These are phyloP conservation scores for Teratosphaeria zuluensis DNA, from an alignment of 2,329 filamentous ascomycete genomes.

Conservation along the genomic window DNA sequence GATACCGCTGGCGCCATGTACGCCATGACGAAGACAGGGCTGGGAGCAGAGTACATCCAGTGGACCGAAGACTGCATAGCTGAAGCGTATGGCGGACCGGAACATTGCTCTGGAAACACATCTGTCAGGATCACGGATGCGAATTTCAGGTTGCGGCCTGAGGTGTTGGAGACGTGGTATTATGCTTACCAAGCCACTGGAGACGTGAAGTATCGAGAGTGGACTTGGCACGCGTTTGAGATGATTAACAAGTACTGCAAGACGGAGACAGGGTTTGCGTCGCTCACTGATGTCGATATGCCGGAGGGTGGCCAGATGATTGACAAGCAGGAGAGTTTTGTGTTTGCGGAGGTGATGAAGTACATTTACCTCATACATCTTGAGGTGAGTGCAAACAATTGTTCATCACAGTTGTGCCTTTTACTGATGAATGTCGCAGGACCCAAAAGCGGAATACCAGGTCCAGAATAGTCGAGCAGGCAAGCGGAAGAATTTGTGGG, in stretches of 20 bases:
- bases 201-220: conserved; percentile 21
- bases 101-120: conserved; percentile 6
- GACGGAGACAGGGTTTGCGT: conserved; percentile 17
- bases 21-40: conserved; percentile 13
- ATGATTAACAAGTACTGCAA: conserved; percentile 14
- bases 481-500: neutral
- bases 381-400: neutral
- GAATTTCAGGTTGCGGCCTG: conserved; percentile 15
- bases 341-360: conserved; percentile 9
- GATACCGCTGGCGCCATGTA: conserved; percentile 17
- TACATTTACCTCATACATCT: conserved; percentile 33
- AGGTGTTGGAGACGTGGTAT: conserved; percentile 26
- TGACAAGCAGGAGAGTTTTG: conserved; percentile 17
- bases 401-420: neutral
- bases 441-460: neutral
- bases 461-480: neutral
- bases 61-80: conserved; percentile 15
- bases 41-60: conserved; percentile 20
- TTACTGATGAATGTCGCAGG: neutral
- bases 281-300: conserved; percentile 15
- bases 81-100: neutral
- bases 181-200: conserved; percentile 21
- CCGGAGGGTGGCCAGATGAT: conserved; percentile 11
- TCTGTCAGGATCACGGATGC: conserved; percentile 10
- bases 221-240: conserved; percentile 17